Base-by-base conservation (phyloP, 2,329 filamentous ascomycete species). In the Penicillium sp. region DNA sequence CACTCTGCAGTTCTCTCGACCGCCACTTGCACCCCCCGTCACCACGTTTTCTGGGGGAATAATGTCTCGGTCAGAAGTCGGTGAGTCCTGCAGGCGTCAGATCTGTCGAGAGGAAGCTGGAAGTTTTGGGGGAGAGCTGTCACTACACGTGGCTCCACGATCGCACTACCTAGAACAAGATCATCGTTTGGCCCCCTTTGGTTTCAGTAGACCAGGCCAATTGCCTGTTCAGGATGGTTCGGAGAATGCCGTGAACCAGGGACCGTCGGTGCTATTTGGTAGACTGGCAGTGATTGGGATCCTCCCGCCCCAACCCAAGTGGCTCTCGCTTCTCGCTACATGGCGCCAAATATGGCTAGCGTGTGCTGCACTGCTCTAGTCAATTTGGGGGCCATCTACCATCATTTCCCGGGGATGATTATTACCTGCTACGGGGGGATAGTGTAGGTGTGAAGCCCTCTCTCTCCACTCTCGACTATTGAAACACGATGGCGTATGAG, bases 251-350 rank as follows among this genome's bases (percentile, higher is more conserved):
- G 45, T 49, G 45, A 51, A 54, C 51, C 51, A 47, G 38, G 47
- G 43, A 42, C 39, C 8, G 10, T 44, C 21, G 38, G 36, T 34
- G 49, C 49, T 53, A 42, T 31, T 46, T 45, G 48, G 18, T 52
- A 28, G 18, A 13, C 38, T 41, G 38, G 38, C 12, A 23, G 38
- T 41, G 16, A 41, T 18, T 41, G 38, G 31, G 31, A 34, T 34
- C 31, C 13, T 34, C 31, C 13, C 31, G 31, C 31, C 31, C 31
- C 15, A 43, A 43, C 13, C 12, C 15, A 42, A 21, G 23, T 59
- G 38, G 52, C 44, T 34, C 36, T 56, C 54, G 62, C 54, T 57
- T 57, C 60, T 65, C 64, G 63, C 60, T 42, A 65, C 59, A 65
- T 66, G 41, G 26, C 55, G 47, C 62, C 59, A 41, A 60, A 55